Conservation (phyloP, 192 early-diverging fungal genomes). For the Pilaira anomala region DNA sequence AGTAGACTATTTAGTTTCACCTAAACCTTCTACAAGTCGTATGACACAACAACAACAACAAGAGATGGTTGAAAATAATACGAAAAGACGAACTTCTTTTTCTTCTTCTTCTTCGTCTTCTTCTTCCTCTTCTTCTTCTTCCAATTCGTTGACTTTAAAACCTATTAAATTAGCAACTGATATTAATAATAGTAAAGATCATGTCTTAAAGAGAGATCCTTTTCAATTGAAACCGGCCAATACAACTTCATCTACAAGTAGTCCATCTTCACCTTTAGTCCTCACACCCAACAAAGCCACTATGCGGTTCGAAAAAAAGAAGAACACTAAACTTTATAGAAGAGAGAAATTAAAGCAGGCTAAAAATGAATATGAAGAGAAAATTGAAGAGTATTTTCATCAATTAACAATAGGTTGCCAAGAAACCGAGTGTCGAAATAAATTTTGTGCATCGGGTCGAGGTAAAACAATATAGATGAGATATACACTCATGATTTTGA, state of each 20-base stretch:
- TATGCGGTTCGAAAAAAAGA: not conserved
- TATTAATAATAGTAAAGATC: not conserved
- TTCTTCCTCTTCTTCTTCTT: not conserved
- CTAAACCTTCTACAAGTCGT: not conserved
- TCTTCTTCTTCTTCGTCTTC: not conserved
- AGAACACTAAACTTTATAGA: slow-evolving; percentile 3
- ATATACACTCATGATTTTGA: not conserved
- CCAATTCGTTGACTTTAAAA: not conserved
- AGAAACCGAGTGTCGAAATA: slow-evolving; percentile 9
- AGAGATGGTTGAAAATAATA: too few species aligned
- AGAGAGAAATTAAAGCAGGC: slow-evolving; percentile 14
- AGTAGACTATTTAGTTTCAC: not conserved
- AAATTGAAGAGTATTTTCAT: slow-evolving; percentile 16
- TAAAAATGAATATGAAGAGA: slow-evolving; percentile 11
- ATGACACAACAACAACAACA: not conserved
- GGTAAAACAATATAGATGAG: slow-evolving; percentile 5
- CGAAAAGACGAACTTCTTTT: not conserved
- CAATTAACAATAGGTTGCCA: slow-evolving; percentile 18
- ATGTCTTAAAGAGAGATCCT: not conserved
- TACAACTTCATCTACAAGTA: not conserved
- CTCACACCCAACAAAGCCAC: not conserved
- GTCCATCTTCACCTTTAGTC: not conserved
- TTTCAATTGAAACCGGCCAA: not conserved
- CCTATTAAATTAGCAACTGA: not conserved
- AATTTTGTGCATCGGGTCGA: slow-evolving; percentile 13